phyloP scores from a whole-genome alignment of 768 basidiomycete genomes.

The Tephrocybe rancida region DNA sequence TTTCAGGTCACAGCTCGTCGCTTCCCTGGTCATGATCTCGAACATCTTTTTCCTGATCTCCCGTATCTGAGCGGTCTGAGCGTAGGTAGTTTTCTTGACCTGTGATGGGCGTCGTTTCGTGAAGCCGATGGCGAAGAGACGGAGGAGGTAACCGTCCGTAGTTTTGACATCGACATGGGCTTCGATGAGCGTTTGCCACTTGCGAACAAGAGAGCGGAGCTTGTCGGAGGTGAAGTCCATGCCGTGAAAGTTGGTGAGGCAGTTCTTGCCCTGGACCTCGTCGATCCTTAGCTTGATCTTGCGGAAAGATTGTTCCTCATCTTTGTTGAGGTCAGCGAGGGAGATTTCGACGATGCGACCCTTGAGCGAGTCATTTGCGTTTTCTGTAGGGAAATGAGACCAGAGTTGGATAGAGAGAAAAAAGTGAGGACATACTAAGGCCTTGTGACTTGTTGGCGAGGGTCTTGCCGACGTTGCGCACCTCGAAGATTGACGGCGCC shows the following conservation, averaged over 20 bases:
- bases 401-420: background rate
- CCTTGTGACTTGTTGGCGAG: constrained; percentile 98
- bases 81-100: constrained; percentile 99
- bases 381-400: constrained; percentile 60
- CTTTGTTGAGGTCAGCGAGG: constrained; percentile 97
- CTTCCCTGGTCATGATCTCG: constrained; percentile 97
- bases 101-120: constrained; percentile 96
- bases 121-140: constrained; percentile 98
- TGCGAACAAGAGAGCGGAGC: constrained; percentile 98
- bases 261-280: constrained; percentile 97
- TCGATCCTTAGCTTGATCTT: constrained; percentile 99
- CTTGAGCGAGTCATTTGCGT: constrained; percentile 97
- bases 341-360: constrained; percentile 97
- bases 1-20: constrained; percentile 94
- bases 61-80: constrained; percentile 90
- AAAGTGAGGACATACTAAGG: constrained; percentile 71
- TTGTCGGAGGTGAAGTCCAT: constrained; percentile 99
- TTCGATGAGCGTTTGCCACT: constrained; percentile 99
- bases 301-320: constrained; percentile 99
- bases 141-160: constrained; percentile 98
- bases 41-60: constrained; percentile 99
- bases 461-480: constrained; percentile 96
- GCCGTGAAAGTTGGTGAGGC: constrained; percentile 99
- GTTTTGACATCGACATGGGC: constrained; percentile 99
- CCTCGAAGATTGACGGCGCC: constrained; percentile 97